phyloP scores from a whole-genome alignment of 495 filamentous ascomycete species.

The Xylaria bambusicola region DNA sequence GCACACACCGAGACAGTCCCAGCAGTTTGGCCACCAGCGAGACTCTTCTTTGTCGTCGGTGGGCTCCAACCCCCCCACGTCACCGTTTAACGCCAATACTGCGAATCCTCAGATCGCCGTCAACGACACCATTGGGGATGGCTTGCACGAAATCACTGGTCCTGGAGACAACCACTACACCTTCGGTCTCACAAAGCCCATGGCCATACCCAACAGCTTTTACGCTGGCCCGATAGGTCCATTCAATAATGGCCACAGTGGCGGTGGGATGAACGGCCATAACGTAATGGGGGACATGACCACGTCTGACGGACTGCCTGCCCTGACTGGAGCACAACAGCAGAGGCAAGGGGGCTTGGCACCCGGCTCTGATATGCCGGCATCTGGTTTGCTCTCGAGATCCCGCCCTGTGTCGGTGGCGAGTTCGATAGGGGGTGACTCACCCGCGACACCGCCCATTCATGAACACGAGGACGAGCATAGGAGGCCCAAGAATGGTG shows the following conservation, averaged over 20 bases:
- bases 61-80: constrained; percentile 56
- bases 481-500: constrained; percentile 49
- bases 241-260: constrained; percentile 24
- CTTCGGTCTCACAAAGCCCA: constrained; percentile 42
- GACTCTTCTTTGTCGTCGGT: constrained; percentile 58
- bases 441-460: constrained; percentile 54
- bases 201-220: constrained; percentile 34
- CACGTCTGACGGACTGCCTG: constrained; percentile 27
- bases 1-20: constrained; percentile 42
- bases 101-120: constrained; percentile 57
- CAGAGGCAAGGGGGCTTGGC: constrained; percentile 41
- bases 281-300: constrained; percentile 26
- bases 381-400: constrained; percentile 29
- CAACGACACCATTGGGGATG: constrained; percentile 41
- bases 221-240: constrained; percentile 32
- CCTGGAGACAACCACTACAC: constrained; percentile 39
- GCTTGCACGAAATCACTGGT: constrained; percentile 38
- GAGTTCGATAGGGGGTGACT: constrained; percentile 54
- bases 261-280: constrained; percentile 17
- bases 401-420: constrained; percentile 51
- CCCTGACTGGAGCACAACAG: constrained; percentile 30
- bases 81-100: constrained; percentile 54
- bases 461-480: constrained; percentile 49
- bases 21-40: constrained; percentile 50
- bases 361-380: constrained; percentile 38